Base-by-base conservation (phyloP, 1,139 yeast species). In the Trichomonascaceae sp. region DNA sequence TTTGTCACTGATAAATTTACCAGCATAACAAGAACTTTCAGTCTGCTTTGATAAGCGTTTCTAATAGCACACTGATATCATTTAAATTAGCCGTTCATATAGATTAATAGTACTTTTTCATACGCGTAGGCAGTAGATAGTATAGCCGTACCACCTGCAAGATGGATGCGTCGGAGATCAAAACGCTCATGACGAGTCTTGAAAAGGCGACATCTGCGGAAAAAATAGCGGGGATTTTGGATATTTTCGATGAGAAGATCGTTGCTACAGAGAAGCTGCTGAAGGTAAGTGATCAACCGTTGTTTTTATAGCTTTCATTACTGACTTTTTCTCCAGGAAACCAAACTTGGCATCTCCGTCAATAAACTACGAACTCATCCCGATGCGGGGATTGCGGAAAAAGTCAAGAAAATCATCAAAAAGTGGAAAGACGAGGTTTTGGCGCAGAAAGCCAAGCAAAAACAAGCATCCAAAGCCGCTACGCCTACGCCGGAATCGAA, bases 331-430 rank as follows among this genome's bases (percentile, higher is more conserved):
- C 10, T 24, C n/a, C 63, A 73, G 68, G 89, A 91, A 67, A 93
- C 99, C n/a, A 90, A 89, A 70, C 93, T 93, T n/a, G 99, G 99
- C 57, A 95, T 93, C 24, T 95, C 93, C 6, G 98, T 93, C 49
- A 95, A 95, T 72, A 90, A 89, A 71, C 82, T 85, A 66, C 80
- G 96, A 61, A 73, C 85, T 10, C 87, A 87, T 60, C 65, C 75
- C 22, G 88, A 87, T 67, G 63, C 77, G 22, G 87, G 85, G 57
- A 83, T 93, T 50, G 77, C 84, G 17, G 72, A 80, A 6, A 73
- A 86, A 52, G 98, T 91, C 36, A 87, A 87, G 70, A 82, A 81
- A 63, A 87, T 89, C 75, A 90, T 93, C 64, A 81, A 83, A 63
- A 76, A 78, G 46, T 93, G 99, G 99, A 88, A 90, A 68, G 97